phyloP scores from a whole-genome alignment of 495 filamentous ascomycete genomes.

The Aspergillus incahuasiensis region DNA sequence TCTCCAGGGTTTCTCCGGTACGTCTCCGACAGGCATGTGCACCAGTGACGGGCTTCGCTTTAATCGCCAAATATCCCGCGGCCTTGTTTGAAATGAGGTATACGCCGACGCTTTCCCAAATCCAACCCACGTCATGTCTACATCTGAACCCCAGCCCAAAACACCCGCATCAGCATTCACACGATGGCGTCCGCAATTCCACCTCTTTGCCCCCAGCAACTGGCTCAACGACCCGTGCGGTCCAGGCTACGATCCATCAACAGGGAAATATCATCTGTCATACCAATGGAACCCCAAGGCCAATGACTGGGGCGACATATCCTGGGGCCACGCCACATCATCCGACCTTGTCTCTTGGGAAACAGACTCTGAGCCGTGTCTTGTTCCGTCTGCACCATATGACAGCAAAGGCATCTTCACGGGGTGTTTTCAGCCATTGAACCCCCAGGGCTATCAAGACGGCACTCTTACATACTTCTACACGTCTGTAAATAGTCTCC shows the following conservation, averaged over 20 bases:
- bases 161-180: neutral
- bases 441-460: slow-evolving; percentile 32
- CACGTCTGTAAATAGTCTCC: slow-evolving; percentile 48
- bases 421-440: slow-evolving; percentile 43
- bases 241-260: slow-evolving; percentile 48
- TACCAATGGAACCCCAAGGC: slow-evolving; percentile 47
- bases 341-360: slow-evolving; percentile 41
- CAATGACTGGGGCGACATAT: slow-evolving; percentile 44
- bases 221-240: slow-evolving; percentile 59
- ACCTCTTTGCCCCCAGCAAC: slow-evolving; percentile 47
- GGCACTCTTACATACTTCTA: slow-evolving; percentile 46
- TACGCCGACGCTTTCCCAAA: neutral
- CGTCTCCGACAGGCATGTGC: neutral
- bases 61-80: neutral
- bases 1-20: neutral
- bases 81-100: neutral
- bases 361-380: slow-evolving; percentile 27
- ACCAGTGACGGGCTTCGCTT: neutral
- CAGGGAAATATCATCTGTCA: slow-evolving; percentile 36
- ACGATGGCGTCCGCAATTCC: slow-evolving; percentile 42
- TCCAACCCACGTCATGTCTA: slow-evolving; percentile 8
- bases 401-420: slow-evolving; percentile 50
- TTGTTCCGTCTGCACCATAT: slow-evolving; percentile 39
- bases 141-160: neutral
- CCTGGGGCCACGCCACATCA: slow-evolving; percentile 42